Conservation (phyloP, 257 asterid genomes). For the Verbena officinalis region DNA sequence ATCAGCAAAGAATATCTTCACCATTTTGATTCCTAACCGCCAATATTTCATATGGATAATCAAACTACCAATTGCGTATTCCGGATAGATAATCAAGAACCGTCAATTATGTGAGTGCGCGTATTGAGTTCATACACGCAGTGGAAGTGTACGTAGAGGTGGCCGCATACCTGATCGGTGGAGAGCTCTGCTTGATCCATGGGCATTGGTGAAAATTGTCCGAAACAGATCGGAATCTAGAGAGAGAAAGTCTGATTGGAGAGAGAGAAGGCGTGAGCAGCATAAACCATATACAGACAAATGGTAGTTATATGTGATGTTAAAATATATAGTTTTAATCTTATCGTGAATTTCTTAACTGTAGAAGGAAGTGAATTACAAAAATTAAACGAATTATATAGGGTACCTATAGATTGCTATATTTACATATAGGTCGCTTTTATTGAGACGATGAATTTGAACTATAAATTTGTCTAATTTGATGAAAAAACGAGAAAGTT, state of each 20-base stretch:
- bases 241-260: slow-evolving; percentile 22
- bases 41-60: slow-evolving; percentile 1
- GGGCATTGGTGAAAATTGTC: slow-evolving; percentile 30
- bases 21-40: slow-evolving; percentile 6
- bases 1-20: neutral
- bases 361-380: too few species aligned
- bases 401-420: too few species aligned
- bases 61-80: slow-evolving; percentile 11
- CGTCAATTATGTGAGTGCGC: slow-evolving; percentile 3
- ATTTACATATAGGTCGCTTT: too few species aligned
- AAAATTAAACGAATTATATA: too few species aligned
- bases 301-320: slow-evolving; percentile 27
- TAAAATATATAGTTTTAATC: neutral
- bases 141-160: neutral
- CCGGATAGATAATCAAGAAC: too few species aligned
- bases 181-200: slow-evolving; percentile 59
- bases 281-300: slow-evolving; percentile 23
- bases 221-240: slow-evolving; percentile 40
- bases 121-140: slow-evolving; percentile 4
- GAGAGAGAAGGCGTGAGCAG: slow-evolving; percentile 29
- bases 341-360: neutral
- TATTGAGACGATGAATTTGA: too few species aligned
- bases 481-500: too few species aligned
- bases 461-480: too few species aligned
- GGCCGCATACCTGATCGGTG: slow-evolving; percentile 51